Evolutionary conservation across 805 yeast species (phyloP), one percentile per base, ranked within the genome.

Genomic region (Monosporozyma yasuniensis): DNA sequence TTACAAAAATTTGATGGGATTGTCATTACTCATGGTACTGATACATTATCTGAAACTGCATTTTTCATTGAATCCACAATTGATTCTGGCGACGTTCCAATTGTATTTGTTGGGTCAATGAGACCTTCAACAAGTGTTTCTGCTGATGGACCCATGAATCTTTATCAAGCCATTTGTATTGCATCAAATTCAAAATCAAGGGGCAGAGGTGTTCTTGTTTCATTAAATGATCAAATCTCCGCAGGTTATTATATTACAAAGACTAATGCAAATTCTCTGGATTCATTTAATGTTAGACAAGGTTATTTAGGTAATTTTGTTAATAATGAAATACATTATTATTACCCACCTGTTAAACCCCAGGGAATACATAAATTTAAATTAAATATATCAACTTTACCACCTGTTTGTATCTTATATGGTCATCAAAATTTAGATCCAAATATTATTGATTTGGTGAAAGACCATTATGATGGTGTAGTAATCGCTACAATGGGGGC

Each of bases 401-500:
- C 71, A 5, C 57, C 61, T 49, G 83, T 82, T 7, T 68, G 76
- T n/a, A 72, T 82, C 11, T 57, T 82, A 5, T 81, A 78, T 59
- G 81, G 77, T 44, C 82, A 80, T 53, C 88, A 82, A 61, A 73
- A 77, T 49, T 68, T 76, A 32, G 68, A 69, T 44, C 51, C 81
- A 14, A 18, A 23, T 1, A 9, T 42, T 16, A 27, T 42, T 12
- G 72, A 72, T 30, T 54, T 79, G 14, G 73, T 77, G 0, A 71
- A 76, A 8, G 72, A 72, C 28, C 70, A 72, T 18, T 73, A 74
- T 23, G 70, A 72, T 42, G 88, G 87, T 6, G 60, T 83, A 14
- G 80, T 83, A 1, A 66, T 82, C 46, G 88, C 87, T 0, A 79
- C 85, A 2, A 77, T 81, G 75, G 88, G 88, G 35, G 85, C 87